phyloP scores from a whole-genome alignment of 257 asterid genomes.

The Craterostigma plantagineum region DNA sequence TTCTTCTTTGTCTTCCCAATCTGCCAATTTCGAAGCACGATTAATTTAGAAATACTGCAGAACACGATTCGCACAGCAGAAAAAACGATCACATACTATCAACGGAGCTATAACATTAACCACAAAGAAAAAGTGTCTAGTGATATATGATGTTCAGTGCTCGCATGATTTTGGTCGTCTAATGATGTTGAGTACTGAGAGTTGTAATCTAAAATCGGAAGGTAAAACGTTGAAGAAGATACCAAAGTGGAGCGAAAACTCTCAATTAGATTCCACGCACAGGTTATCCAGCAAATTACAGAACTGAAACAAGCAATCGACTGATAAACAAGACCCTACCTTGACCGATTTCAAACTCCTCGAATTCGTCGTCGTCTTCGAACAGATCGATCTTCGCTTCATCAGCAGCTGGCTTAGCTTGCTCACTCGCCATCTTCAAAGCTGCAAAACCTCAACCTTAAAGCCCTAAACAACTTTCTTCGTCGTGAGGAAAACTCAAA shows the following conservation, averaged over 20 bases:
- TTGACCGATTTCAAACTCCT: conserved; percentile 59
- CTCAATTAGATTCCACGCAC: not conserved
- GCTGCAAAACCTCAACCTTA: too few relatives aligned
- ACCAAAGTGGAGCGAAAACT: too few relatives aligned
- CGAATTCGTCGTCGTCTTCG: conserved; percentile 79
- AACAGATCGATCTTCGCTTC: conserved; percentile 56
- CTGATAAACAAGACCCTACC: conserved; percentile 13
- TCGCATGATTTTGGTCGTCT: too few relatives aligned
- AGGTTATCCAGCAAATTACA: not conserved
- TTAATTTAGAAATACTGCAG: not conserved
- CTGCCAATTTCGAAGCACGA: conserved; percentile 11
- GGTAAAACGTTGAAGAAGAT: too few relatives aligned
- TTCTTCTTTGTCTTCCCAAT: conserved; percentile 45
- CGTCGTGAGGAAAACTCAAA: too few relatives aligned
- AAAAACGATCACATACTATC: too few relatives aligned
- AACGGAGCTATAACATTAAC: too few relatives aligned
- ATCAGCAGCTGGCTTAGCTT: conserved; percentile 41
- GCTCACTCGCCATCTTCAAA: conserved; percentile 41
- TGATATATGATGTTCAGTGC: too few relatives aligned
- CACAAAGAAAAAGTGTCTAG: too few relatives aligned
- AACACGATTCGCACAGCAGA: not conserved
- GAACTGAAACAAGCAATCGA: not conserved
- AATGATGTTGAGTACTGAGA: too few relatives aligned
- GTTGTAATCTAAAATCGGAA: too few relatives aligned
- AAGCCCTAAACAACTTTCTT: too few relatives aligned